phyloP scores from a whole-genome alignment of 2,329 filamentous ascomycete species.

The Stenocarpella maydis region DNA sequence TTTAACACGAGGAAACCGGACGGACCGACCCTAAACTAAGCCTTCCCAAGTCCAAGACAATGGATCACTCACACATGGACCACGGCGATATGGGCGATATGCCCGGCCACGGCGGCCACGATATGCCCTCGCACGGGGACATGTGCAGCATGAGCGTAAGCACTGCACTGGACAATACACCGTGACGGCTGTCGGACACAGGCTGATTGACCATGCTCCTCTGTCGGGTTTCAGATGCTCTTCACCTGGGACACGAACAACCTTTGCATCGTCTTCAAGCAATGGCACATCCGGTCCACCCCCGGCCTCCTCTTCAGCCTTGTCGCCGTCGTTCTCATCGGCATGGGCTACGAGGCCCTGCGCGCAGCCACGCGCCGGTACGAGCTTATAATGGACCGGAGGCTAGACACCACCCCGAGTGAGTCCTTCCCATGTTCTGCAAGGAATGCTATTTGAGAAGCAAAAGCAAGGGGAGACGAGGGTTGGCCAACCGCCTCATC shows the following conservation, averaged over 20 bases:
- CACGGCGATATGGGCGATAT: slow-evolving; percentile 64
- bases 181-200: too few relatives aligned
- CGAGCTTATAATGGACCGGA: slow-evolving; percentile 65
- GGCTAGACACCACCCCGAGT: slow-evolving; percentile 61
- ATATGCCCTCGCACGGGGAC: slow-evolving; percentile 44
- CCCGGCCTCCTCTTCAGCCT: slow-evolving; percentile 83
- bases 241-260: slow-evolving; percentile 96
- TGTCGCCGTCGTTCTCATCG: slow-evolving; percentile 80
- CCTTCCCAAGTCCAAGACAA: slow-evolving; percentile 44
- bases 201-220: slow-evolving; percentile 38
- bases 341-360: slow-evolving; percentile 92
- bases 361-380: slow-evolving; percentile 80
- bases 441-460: neutral
- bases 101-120: slow-evolving; percentile 50
- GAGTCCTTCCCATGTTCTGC: slow-evolving; percentile 46
- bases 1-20: neutral
- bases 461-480: slow-evolving; percentile 2
- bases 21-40: slow-evolving; percentile 28
- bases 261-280: slow-evolving; percentile 94
- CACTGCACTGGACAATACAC: slow-evolving; percentile 42
- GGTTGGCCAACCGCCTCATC: neutral
- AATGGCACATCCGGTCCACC: slow-evolving; percentile 85
- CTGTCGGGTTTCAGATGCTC: slow-evolving; percentile 74
- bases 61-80: slow-evolving; percentile 54
- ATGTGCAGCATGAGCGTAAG: slow-evolving; percentile 93